phyloP scores from a whole-genome alignment of 108 stramenopile genomes.

The Skeletonema marinoi region DNA sequence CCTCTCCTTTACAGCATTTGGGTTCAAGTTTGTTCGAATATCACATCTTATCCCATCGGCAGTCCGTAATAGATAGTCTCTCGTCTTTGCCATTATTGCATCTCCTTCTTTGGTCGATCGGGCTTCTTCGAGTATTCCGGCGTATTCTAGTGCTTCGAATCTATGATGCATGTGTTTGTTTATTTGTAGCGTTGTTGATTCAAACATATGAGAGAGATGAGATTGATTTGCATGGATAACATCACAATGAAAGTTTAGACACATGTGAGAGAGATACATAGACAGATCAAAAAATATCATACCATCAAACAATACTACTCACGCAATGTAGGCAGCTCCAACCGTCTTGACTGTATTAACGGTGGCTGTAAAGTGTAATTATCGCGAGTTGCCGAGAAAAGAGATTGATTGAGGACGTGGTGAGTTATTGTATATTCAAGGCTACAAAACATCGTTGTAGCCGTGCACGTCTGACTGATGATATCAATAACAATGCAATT shows the following conservation, averaged over 20 bases:
- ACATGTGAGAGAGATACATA: too few species aligned
- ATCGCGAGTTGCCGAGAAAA: not conserved
- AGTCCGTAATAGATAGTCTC: constrained; percentile 32
- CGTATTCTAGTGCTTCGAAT: constrained; percentile 49
- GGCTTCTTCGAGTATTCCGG: constrained; percentile 41
- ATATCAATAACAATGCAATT: not conserved
- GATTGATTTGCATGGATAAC: not conserved
- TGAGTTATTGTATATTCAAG: not conserved
- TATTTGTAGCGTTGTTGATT: not conserved
- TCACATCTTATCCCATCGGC: constrained; percentile 37
- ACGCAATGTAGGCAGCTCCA: constrained; percentile 41
- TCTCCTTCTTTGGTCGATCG: constrained; percentile 12
- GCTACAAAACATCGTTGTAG: not conserved
- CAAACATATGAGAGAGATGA: not conserved
- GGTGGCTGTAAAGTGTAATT: constrained; percentile 3
- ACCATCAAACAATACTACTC: not conserved
- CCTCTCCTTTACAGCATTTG: constrained; percentile 1
- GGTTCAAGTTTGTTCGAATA: constrained; percentile 19
- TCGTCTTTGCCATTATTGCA: constrained; percentile 13
- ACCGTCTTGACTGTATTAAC: constrained; percentile 32
- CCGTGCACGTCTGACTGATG: not conserved
- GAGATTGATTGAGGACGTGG: not conserved
- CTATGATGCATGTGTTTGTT: not conserved
- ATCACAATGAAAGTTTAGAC: not conserved
- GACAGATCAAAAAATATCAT: not conserved